A percentile compares a stretch with the other conserved stretches of the same genome.
phyloP scores from a whole-genome alignment of 768 basidiomycete genomes.

The Mycena kentingensis region DNA sequence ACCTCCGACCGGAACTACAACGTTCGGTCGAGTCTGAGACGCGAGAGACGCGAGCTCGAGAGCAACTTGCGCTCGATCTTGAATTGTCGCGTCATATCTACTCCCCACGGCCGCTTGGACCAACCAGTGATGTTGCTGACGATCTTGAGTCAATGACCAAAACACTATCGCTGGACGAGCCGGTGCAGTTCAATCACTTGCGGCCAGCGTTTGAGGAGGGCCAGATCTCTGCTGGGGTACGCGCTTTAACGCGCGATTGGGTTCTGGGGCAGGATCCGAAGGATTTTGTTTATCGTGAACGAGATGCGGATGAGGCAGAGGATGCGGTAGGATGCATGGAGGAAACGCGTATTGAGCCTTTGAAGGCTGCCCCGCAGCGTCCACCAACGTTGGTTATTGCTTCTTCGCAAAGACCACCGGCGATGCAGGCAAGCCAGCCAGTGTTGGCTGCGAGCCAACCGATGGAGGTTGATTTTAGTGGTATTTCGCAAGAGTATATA shows the following conservation, averaged over 20 bases:
- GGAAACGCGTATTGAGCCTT: constrained; percentile 4
- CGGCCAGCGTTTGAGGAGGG: constrained; percentile 42
- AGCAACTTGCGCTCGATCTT: constrained; percentile 67
- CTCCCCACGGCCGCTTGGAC: constrained; percentile 45
- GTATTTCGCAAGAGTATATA: constrained; percentile 45
- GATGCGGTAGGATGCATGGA: constrained; percentile 16
- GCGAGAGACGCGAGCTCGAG: constrained; percentile 55
- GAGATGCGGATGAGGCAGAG: constrained; percentile 35
- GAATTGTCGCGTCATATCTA: constrained; percentile 59
- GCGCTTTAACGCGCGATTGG: constrained; percentile 72
- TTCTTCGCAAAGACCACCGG: constrained; percentile 23
- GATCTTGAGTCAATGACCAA: constrained; percentile 59
- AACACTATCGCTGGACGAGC: constrained; percentile 57
- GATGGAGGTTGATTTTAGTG: constrained; percentile 7
- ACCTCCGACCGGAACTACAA: constrained; percentile 41
- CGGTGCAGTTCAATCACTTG: constrained; percentile 63
- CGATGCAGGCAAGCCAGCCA: constrained; percentile 15
- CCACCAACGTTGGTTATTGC: constrained; percentile 43
- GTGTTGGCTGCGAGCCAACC: constrained; percentile 19
- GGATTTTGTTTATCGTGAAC: constrained; percentile 55
- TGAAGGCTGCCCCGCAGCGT: constrained; percentile 25
- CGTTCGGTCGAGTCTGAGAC: constrained; percentile 42
- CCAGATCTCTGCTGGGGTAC: constrained; percentile 52
- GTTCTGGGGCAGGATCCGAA: constrained; percentile 53
- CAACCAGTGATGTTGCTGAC: constrained; percentile 27